Percentiles rank a stretch among this genome's conserved stretches.
These are phyloP conservation scores for Thecaphora thlaspeos DNA, from an alignment of 1,284 basidiomycete species.

Conservation along the genomic window DNA sequence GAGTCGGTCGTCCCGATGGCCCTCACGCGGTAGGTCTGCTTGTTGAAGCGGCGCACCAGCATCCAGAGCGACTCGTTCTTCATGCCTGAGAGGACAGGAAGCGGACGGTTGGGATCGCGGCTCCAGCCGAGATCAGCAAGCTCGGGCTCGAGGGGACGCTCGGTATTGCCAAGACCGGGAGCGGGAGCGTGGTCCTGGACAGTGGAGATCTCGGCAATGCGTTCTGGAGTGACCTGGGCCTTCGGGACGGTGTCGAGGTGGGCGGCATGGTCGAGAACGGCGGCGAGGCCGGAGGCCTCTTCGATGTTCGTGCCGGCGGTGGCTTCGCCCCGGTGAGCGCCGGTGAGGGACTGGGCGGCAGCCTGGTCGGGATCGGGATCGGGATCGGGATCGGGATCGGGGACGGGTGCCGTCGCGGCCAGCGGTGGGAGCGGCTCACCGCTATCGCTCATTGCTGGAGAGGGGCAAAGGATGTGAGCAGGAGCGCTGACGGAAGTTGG, in stretches of 20 bases:
- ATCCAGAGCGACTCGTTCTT: conserved; percentile 61
- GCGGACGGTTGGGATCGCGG: conserved; percentile 38
- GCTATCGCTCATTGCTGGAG: too few species aligned
- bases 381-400: conserved; percentile 29
- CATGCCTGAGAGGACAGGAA: conserved; percentile 55
- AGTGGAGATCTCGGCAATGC: conserved; percentile 14
- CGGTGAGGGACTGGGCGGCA: conserved; percentile 7
- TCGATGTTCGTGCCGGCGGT: conserved; percentile 9
- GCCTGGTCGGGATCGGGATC: conserved; percentile 33
- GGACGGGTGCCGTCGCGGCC: not conserved
- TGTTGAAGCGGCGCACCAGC: conserved; percentile 61
- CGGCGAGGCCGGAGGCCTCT: conserved; percentile 6
- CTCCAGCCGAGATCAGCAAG: conserved; percentile 47
- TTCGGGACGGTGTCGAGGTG: conserved; percentile 32
- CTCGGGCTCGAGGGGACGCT: conserved; percentile 40
- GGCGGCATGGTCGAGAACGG: conserved; percentile 28
- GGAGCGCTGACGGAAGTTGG: too few species aligned
- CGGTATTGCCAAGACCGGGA: conserved; percentile 26
- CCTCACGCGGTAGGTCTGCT: conserved; percentile 60
- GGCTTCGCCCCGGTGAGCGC: not conserved
- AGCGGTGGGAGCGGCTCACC: too few species aligned
- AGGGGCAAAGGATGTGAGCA: too few species aligned
- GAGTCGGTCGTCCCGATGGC: conserved; percentile 46
- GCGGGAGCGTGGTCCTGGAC: conserved; percentile 25
- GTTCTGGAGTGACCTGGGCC: conserved; percentile 21